These are phyloP conservation scores for Dacryopinax primogenitus DNA, from an alignment of 768 basidiomycete species.

Conservation along the genomic window DNA sequence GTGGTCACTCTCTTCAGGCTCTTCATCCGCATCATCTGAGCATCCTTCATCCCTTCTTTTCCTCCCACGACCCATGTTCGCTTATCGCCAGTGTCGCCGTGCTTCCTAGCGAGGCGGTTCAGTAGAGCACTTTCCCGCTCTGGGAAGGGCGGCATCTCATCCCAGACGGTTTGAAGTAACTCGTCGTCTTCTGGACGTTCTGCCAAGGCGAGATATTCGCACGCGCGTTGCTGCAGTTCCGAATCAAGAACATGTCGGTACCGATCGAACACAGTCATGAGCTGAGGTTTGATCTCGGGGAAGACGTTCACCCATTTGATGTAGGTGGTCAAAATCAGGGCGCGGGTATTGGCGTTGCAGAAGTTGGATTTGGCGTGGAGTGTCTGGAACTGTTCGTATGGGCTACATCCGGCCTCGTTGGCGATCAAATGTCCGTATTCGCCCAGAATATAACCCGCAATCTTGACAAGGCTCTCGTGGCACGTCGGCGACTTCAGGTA, in stretches of 20 bases:
- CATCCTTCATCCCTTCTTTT: conserved; percentile 79
- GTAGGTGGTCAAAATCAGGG: conserved; percentile 88
- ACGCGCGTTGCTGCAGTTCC: conserved; percentile 94
- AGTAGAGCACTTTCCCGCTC: conserved; percentile 84
- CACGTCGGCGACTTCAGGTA: conserved; percentile 73
- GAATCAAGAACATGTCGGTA: conserved; percentile 96
- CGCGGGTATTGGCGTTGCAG: conserved; percentile 81
- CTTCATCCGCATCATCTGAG: conserved; percentile 45
- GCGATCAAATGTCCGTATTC: conserved; percentile 98
- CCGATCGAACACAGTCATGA: conserved; percentile 88
- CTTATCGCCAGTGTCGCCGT: conserved; percentile 87
- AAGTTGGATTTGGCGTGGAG: conserved; percentile 92
- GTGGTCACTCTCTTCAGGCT: conserved; percentile 34
- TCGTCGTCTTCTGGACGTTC: conserved; percentile 80
- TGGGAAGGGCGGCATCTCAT: conserved; percentile 98
- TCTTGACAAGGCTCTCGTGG: conserved; percentile 90
- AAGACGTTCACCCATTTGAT: conserved; percentile 99
- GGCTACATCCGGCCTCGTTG: conserved; percentile 85
- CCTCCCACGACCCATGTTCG: conserved; percentile 91
- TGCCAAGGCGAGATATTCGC: conserved; percentile 89
- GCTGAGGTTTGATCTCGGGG: conserved; percentile 91
- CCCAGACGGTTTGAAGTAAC: conserved; percentile 84
- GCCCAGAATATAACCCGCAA: conserved; percentile 95
- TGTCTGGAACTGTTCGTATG: conserved; percentile 83
- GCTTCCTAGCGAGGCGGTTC: conserved; percentile 75